Base-by-base conservation (phyloP, 2,329 filamentous ascomycete species). In the Colletotrichum sp. region DNA sequence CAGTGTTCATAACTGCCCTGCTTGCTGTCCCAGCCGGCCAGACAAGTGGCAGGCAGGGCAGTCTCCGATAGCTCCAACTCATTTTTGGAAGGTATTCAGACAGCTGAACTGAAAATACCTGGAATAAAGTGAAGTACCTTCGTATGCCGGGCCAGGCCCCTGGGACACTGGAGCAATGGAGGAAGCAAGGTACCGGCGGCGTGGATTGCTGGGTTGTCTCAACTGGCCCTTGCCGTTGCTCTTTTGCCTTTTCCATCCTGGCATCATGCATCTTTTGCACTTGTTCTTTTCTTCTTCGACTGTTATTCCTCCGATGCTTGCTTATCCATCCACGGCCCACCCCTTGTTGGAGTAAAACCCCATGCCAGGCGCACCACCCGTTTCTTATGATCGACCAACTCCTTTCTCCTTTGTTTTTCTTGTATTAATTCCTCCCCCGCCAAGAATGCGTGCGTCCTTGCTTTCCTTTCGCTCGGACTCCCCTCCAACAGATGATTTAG, bases 161-260 rank as follows among this genome's bases (percentile, higher is more conserved):
- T 66, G 63, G 63, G 63, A 66, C 21, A 39, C 62, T 39, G 32
- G 34, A 59, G 55, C 26, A 59, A 10, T 28, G 26, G 55, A 49
- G 44, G 44, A 49, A 49, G 44, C 44, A 49, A 49, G 44, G 30
- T 76, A 76, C 73, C 73, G 70, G 69, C 64, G 70, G 73, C 70
- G 64, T 30, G 73, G 73, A 36, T 69, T 73, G 70, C 73, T 76
- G 64, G 73, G 73, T 76, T 76, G 73, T 73, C 70, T 76, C 70
- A 69, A 62, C n/a, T 62, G 28, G 34, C 73, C 73, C 73, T 60
- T 73, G 70, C 59, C 64, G 63, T 64, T 72, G 39, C 59, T 71
- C 44, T 39, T 59, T 64, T 69, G 67, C 72, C 57, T 59, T 72
- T 67, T 67, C 24, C 62, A 60, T 75, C 60, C 69, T 72, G 30